Percentiles rank a stretch among this genome's conserved stretches.
These are phyloP conservation scores for Pythium scleroteichum DNA, from an alignment of 352 stramenopile species.

Conservation along the genomic window DNA sequence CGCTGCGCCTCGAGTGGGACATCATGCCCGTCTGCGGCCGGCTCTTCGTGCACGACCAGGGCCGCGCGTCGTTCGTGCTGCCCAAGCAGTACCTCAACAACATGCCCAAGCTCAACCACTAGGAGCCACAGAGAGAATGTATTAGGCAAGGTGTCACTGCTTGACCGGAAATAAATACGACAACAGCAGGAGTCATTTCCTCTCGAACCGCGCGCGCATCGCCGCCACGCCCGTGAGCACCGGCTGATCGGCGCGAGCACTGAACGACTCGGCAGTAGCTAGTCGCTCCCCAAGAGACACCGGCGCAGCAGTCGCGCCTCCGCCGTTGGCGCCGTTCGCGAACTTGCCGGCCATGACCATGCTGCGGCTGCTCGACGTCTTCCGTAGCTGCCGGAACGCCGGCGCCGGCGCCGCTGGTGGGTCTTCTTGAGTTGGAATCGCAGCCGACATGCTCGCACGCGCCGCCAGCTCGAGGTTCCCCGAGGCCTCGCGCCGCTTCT, in stretches of 20 bases:
- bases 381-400: constrained; percentile 7
- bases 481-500: constrained; percentile 50
- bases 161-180: constrained; percentile 24
- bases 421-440: constrained; percentile 1
- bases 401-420: neutral
- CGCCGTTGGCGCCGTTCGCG: constrained; percentile 9
- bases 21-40: constrained; percentile 84
- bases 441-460: constrained; percentile 10
- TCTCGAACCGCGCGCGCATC: constrained; percentile 73
- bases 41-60: constrained; percentile 68
- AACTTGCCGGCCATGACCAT: neutral
- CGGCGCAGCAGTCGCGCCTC: neutral
- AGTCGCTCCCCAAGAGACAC: neutral
- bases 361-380: constrained; percentile 14
- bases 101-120: constrained; percentile 30
- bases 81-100: constrained; percentile 74
- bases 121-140: constrained; percentile 8
- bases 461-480: constrained; percentile 3
- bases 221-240: constrained; percentile 56
- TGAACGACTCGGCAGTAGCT: neutral
- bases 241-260: neutral
- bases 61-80: constrained; percentile 55
- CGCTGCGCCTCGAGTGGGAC: constrained; percentile 82
- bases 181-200: constrained; percentile 36
- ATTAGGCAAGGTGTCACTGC: constrained; percentile 7